Percentiles rank a stretch among this genome's conserved stretches.
Evolutionary conservation across 1,284 basidiomycete genomes (phyloP).

Genomic region (Ganoderma meredithae): DNA sequence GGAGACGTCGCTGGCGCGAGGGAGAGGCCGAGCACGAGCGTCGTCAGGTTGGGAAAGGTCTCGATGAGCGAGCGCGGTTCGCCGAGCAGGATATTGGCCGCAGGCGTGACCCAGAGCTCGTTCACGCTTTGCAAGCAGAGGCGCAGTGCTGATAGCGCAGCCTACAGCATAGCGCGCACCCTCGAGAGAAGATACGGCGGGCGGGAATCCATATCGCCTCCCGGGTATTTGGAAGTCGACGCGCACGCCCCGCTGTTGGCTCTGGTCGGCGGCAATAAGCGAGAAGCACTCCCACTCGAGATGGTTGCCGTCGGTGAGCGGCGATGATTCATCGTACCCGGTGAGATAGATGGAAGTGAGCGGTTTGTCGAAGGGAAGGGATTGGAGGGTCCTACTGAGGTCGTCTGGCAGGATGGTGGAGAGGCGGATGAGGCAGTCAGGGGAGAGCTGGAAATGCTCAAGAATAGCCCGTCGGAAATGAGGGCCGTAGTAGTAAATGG

Average conservation of each 20-base stretch:
- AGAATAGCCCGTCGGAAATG: not conserved
- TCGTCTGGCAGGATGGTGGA: not conserved
- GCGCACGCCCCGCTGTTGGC: not conserved
- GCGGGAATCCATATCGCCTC: not conserved
- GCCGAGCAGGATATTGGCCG: not conserved
- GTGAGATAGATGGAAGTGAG: not conserved
- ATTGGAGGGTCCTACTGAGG: not conserved
- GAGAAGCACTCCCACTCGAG: not conserved
- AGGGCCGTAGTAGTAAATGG: not conserved
- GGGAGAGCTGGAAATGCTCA: not conserved
- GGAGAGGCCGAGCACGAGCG: not conserved
- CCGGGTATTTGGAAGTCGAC: not conserved
- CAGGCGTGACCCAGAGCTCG: not conserved
- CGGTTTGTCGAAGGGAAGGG: not conserved
- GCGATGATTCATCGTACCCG: not conserved
- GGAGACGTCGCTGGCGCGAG: too few relatives aligned
- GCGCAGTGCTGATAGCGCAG: not conserved
- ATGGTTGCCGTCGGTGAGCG: not conserved
- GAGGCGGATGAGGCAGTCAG: not conserved
- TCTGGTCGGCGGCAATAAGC: not conserved
- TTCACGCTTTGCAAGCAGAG: not conserved
- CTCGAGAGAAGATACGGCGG: not conserved
- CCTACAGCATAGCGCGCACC: not conserved
- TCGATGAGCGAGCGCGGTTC: not conserved
- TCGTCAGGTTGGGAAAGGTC: not conserved